Evolutionary conservation across 495 filamentous ascomycete species (phyloP), one percentile per base, ranked within the genome.

Genomic region (Cairneyella variabilis): DNA sequence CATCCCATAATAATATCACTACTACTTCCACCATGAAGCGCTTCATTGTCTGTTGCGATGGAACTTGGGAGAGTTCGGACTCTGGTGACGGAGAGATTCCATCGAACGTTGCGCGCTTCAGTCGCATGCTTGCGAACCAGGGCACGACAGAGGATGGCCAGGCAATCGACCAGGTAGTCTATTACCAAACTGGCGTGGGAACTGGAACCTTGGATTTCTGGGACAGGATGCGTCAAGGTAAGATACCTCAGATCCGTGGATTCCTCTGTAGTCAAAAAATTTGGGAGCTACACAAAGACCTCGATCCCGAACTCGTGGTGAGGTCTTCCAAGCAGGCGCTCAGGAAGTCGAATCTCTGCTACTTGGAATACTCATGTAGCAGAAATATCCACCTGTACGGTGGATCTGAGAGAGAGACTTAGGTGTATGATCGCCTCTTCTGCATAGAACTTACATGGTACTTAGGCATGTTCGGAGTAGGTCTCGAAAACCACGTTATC

Each of bases 401-500:
- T n/a, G n/a, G n/a, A n/a, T n/a, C n/a, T n/a, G n/a, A n/a, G n/a
- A n/a, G n/a, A n/a, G n/a, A n/a, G n/a, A n/a, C n/a, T n/a, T n/a
- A n/a, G n/a, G n/a, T n/a, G n/a, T n/a, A n/a, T n/a, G n/a, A 34
- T 34, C 30, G 30, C 8, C 14, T 34, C 30, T 14, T 34, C 14
- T 34, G 8, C 30, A 8, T 34, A 8, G 30, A 34, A 8, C 8
- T 34, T 8, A 8, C 14, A 34, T 34, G 9, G 2, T 45, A 45
- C 41, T 14, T 25, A 27, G 41, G 6, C 27, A 23, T 14, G 7
- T 25, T 27, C n/a, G 41, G 41, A 6, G n/a, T 45, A 25, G 74
- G 75, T 2, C 69, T 78, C 47, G 64, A 66, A 20, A 71, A 74
- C 50, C 78, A 85, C 58, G 77, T 89, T 36, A 72, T 80, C 27